Evolutionary conservation across 306 rosid species (phyloP).

Genomic region (Pachyrhizus erosus): DNA sequence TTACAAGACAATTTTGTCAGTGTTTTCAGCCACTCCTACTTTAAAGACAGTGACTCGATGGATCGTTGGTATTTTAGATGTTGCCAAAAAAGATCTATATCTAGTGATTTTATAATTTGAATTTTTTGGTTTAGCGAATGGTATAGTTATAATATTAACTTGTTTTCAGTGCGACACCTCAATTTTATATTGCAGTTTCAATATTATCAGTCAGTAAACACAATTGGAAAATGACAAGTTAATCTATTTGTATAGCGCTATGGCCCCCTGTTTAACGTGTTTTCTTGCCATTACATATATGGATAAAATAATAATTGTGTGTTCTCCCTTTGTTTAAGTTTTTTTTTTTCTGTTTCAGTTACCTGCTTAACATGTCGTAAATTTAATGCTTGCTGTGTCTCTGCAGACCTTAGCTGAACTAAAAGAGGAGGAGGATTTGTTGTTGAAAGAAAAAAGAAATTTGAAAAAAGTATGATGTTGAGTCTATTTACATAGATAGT

Average conservation of each 20-base stretch:
- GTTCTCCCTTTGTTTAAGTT: neutral
- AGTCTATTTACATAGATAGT: neutral
- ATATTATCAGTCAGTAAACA: constrained; percentile 12
- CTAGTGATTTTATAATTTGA: constrained; percentile 17
- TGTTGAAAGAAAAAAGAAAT: constrained; percentile 69
- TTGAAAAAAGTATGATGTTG: constrained; percentile 68
- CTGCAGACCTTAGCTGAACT: constrained; percentile 86
- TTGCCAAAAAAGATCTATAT: neutral
- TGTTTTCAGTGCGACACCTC: neutral
- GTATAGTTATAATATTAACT: neutral
- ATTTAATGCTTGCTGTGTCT: neutral
- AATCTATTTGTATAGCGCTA: neutral
- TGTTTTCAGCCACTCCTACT: neutral
- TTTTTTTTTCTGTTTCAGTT: neutral
- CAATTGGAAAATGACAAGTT: neutral
- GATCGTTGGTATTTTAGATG: neutral
- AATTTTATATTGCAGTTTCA: neutral
- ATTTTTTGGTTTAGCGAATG: neutral
- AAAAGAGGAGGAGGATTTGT: constrained; percentile 76
- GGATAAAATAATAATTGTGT: neutral
- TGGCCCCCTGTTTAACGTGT: neutral
- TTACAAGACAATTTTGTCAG: constrained; percentile 3
- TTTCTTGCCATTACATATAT: neutral
- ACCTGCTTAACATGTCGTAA: constrained; percentile 26
- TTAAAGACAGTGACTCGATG: neutral